phyloP scores from a whole-genome alignment of 2,329 filamentous ascomycete species.

The Neonectria magnoliae region DNA sequence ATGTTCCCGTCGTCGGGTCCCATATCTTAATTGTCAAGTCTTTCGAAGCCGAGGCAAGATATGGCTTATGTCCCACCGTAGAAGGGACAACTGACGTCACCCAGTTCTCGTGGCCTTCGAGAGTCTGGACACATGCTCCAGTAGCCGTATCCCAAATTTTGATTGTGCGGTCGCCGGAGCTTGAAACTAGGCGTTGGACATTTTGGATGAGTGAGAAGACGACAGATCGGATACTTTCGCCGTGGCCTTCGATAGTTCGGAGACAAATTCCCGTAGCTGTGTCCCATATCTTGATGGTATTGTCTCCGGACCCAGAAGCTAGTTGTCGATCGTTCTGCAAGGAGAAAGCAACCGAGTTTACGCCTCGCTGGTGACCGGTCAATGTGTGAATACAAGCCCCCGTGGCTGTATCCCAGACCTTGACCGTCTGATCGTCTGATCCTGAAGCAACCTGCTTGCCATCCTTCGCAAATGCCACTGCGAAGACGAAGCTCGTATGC shows the following conservation, averaged over 20 bases:
- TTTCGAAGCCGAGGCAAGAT: not conserved
- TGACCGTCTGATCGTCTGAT: not conserved
- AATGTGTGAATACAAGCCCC: not conserved
- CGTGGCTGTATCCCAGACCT: constrained; percentile 5
- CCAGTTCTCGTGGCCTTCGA: not conserved
- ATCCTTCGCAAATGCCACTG: not conserved
- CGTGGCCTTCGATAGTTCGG: constrained; percentile 20
- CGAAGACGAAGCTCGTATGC: not conserved
- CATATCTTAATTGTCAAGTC: not conserved
- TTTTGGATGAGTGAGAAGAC: not conserved
- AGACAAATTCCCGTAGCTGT: constrained; percentile 7
- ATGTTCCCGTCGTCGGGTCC: not conserved
- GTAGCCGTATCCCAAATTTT: not conserved
- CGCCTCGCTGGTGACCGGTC: not conserved
- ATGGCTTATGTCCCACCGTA: not conserved
- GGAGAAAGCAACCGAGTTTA: constrained; percentile 19
- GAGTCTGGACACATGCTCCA: not conserved
- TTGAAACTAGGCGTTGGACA: not conserved
- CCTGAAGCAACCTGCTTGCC: not conserved
- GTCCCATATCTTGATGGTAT: constrained; percentile 30
- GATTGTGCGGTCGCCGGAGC: constrained; percentile 7
- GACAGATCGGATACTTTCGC: constrained; percentile 11
- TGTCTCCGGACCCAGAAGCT: constrained; percentile 22
- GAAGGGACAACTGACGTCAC: not conserved
- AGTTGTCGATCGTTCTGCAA: constrained; percentile 9